Conservation (phyloP, 441 rosid genomes). For the Euphorbia schlechtendalii region DNA sequence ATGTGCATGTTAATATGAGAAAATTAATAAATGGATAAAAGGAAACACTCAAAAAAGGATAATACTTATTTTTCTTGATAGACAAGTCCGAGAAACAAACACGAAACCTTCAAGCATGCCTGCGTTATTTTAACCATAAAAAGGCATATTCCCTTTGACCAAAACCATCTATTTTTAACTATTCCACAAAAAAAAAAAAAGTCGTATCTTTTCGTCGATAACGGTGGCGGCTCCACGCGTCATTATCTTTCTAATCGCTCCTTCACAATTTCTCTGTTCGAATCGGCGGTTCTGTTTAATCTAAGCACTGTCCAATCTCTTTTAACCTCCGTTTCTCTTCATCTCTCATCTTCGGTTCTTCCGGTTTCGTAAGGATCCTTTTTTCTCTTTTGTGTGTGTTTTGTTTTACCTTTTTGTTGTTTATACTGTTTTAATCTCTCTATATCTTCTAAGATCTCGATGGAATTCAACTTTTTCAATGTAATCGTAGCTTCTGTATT, state of each 20-base stretch:
- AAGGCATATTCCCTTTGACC: neutral
- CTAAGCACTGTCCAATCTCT: neutral
- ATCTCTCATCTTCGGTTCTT: constrained; percentile 16
- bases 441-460: neutral
- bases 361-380: constrained; percentile 23
- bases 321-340: constrained; percentile 16
- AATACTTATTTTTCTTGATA: neutral
- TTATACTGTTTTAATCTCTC: neutral
- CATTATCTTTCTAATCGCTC: neutral
- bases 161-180: neutral
- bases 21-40: neutral
- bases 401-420: neutral
- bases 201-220: neutral
- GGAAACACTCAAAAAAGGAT: neutral
- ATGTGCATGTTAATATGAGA: neutral
- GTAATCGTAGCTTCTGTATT: constrained; percentile 1
- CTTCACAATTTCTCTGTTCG: neutral
- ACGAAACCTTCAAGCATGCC: neutral
- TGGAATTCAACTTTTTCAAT: neutral
- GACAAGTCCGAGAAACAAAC: neutral
- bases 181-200: neutral
- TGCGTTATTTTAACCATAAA: neutral
- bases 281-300: neutral
- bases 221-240: constrained; percentile 17
- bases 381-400: neutral